Conservation (phyloP, 2,329 filamentous ascomycete genomes). For the Trichophyton benhamiae region DNA sequence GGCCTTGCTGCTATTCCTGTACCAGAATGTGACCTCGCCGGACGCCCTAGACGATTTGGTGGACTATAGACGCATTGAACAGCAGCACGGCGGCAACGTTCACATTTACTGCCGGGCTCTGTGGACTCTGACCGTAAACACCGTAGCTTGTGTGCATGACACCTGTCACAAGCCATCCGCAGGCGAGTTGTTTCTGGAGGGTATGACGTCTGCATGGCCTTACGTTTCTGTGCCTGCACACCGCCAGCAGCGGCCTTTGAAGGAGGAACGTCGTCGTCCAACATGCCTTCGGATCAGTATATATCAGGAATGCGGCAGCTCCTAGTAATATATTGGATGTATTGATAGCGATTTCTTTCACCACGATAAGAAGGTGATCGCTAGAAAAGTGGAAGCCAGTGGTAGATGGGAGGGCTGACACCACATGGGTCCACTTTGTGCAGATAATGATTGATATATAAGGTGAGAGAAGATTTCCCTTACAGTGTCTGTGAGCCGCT, state of each 20-base stretch:
- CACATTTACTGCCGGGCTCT: neutral
- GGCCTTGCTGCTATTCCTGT: neutral
- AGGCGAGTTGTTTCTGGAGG: neutral
- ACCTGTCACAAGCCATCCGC: neutral
- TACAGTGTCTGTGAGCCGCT: neutral
- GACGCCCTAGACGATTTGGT: neutral
- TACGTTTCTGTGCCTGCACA: neutral
- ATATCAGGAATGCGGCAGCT: neutral
- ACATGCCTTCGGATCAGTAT: neutral
- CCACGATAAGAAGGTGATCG: too few species aligned
- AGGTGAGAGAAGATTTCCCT: too few species aligned
- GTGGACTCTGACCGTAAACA: neutral
- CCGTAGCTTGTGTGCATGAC: constrained; percentile 1
- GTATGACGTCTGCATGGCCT: neutral
- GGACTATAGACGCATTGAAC: neutral
- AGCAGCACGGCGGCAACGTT: neutral
- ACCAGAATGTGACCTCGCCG: neutral
- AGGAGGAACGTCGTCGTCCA: neutral
- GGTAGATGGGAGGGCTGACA: too few species aligned
- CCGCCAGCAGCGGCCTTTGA: neutral
- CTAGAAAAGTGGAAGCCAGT: too few species aligned
- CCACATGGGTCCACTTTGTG: too few species aligned
- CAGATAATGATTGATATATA: too few species aligned
- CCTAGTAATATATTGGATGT: neutral
- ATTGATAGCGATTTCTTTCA: neutral